These are phyloP conservation scores for Hemisphaericaspora lyxosophila DNA, from an alignment of 1,139 yeast genomes.

Conservation along the genomic window DNA sequence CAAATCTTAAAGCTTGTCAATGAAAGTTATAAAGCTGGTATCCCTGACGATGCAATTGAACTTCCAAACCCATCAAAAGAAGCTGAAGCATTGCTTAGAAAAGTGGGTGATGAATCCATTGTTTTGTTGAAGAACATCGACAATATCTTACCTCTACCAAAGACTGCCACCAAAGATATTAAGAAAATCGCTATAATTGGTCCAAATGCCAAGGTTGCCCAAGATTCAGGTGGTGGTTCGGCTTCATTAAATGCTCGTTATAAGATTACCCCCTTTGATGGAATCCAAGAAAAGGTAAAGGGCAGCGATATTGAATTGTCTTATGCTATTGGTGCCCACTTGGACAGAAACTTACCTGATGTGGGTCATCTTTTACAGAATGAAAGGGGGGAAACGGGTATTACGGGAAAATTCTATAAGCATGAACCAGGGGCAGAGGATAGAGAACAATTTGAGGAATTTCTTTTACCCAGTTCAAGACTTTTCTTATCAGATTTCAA, in stretches of 20 bases:
- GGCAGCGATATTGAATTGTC: slow-evolving; percentile 10
- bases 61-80: slow-evolving; percentile 34
- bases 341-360: slow-evolving; percentile 15
- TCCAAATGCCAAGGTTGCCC: slow-evolving; percentile 27
- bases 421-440: slow-evolving; percentile 11
- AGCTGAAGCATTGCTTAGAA: slow-evolving; percentile 40
- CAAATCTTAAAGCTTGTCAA: slow-evolving; percentile 46
- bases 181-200: slow-evolving; percentile 26
- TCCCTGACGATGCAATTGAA: slow-evolving; percentile 33
- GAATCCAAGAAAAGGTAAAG: slow-evolving; percentile 15
- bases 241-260: slow-evolving; percentile 27
- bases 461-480: slow-evolving; percentile 28
- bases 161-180: slow-evolving; percentile 10
- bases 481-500: slow-evolving; percentile 48
- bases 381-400: slow-evolving; percentile 13
- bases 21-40: slow-evolving; percentile 30
- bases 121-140: slow-evolving; percentile 53
- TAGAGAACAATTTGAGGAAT: slow-evolving; percentile 30
- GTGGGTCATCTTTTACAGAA: slow-evolving; percentile 14
- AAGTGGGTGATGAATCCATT: slow-evolving; percentile 48
- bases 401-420: slow-evolving; percentile 14
- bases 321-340: slow-evolving; percentile 17
- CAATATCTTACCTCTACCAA: slow-evolving; percentile 37
- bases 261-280: slow-evolving; percentile 26
- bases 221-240: slow-evolving; percentile 33